Base-by-base conservation (phyloP, 2,329 filamentous ascomycete genomes). In the Teratosphaeriaceae sp. region DNA sequence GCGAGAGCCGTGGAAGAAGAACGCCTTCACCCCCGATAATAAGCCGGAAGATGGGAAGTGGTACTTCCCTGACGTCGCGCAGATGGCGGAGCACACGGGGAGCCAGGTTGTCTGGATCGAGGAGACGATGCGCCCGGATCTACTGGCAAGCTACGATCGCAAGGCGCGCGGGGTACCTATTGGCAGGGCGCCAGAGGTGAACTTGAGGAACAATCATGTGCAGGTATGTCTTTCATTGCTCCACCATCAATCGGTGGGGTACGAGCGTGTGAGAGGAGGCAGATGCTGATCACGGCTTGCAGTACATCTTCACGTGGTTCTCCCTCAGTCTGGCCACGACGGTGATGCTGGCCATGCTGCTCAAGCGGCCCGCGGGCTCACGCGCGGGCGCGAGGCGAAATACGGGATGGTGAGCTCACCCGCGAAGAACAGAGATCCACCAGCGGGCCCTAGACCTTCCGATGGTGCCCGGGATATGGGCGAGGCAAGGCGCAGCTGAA, bases 261-360 rank as follows among this genome's bases (percentile, higher is more conserved):
- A 7, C 8, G 19, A 11, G 35, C 7, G 11, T 38, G 35, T 9
- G 35, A 7, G 12, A 12, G 18, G 22, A 13, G 8, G 4, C 12
- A 3, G 13, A 23, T 26, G 21, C 23, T 22, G 29, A 42, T 15
- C 24, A 26, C 24, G 20, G 13, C 11, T 36, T 16, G 22, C 24
- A 53, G 48, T 98, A 98, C 67, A 98, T 98, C 55, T 92, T 96
- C 65, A 98, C 92, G 53, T 98, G 92, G 92, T 97, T 86, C 85
- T 49, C 76, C 94, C 50, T 84, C 80, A 44, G 65, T 84, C 30
- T 53, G 23, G 89, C 89, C 44, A 98, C 92, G 29, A 81, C 87
- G 11, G 78, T 98, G 60, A 98, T 98, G 92, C 73, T 98, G 60
- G 95, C 84, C 77, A 89, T 97, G 85, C 81, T 98, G 27, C 71